These are phyloP conservation scores for Fusarium neocosmosporiellum DNA, from an alignment of 2,329 filamentous ascomycete genomes.

Conservation along the genomic window DNA sequence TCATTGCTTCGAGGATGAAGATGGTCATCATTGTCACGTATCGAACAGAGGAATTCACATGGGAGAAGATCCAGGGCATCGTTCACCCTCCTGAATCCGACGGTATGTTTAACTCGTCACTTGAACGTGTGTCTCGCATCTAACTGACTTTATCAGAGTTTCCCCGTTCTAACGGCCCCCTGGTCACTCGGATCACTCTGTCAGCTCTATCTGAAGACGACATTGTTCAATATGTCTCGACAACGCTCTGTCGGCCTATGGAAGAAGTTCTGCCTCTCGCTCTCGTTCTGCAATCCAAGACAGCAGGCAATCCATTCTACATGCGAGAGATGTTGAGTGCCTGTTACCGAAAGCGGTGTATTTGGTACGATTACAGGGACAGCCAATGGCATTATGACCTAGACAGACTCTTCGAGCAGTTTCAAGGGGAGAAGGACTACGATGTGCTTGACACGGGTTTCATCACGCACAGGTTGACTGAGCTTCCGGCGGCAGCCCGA, in stretches of 20 bases:
- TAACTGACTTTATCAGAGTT: constrained; percentile 52
- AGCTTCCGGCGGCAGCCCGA: constrained; percentile 78
- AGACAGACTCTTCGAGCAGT: constrained; percentile 87
- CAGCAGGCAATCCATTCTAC: constrained; percentile 89
- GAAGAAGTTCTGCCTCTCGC: constrained; percentile 82
- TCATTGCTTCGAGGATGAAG: constrained; percentile 81
- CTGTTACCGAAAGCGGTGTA: constrained; percentile 86
- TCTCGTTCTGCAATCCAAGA: constrained; percentile 89
- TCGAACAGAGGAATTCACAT: constrained; percentile 72
- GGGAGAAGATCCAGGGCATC: constrained; percentile 65
- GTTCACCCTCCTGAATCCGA: constrained; percentile 66
- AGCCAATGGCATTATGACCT: constrained; percentile 87
- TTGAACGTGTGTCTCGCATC: constrained; percentile 2
- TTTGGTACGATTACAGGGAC: constrained; percentile 90
- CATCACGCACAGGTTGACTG: constrained; percentile 79
- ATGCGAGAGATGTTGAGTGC: constrained; percentile 90
- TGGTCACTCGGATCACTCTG: constrained; percentile 77
- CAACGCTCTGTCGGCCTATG: constrained; percentile 79
- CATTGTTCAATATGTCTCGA: constrained; percentile 83
- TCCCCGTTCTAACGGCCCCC: constrained; percentile 60
- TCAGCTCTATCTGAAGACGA: constrained; percentile 81
- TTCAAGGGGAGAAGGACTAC: constrained; percentile 81
- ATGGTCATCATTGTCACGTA: constrained; percentile 86
- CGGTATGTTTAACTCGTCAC: constrained; percentile 48
- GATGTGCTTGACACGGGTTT: constrained; percentile 86